phyloP scores from a whole-genome alignment of 768 basidiomycete species.

The Tylopilus felleus region DNA sequence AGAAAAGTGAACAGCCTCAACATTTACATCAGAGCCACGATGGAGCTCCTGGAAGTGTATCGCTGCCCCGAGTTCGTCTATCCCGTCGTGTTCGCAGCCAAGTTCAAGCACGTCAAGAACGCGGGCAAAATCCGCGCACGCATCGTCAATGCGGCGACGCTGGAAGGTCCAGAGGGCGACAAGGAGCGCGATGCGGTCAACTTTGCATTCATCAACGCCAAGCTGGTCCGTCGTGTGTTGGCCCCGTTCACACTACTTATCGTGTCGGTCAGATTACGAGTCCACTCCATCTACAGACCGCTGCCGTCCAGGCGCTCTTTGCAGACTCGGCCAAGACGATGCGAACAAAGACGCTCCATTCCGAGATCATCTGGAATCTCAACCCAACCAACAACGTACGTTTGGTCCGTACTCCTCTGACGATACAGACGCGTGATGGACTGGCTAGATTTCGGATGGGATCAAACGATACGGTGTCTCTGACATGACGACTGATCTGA shows the following conservation, averaged over 20 bases:
- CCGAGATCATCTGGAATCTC: slow-evolving; percentile 84
- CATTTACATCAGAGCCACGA: slow-evolving; percentile 6
- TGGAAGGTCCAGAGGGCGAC: slow-evolving; percentile 59
- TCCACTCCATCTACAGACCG: slow-evolving; percentile 75
- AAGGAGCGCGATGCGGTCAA: slow-evolving; percentile 74
- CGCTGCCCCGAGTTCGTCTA: slow-evolving; percentile 50
- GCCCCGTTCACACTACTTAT: slow-evolving; percentile 1
- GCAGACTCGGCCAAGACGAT: slow-evolving; percentile 56
- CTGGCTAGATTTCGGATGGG: slow-evolving; percentile 76
- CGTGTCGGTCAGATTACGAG: slow-evolving; percentile 71
- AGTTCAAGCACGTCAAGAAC: slow-evolving; percentile 68
- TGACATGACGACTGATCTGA: slow-evolving; percentile 55
- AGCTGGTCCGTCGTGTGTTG: slow-evolving; percentile 56
- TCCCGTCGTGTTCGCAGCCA: slow-evolving; percentile 52
- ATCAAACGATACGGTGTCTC: slow-evolving; percentile 84
- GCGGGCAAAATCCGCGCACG: slow-evolving; percentile 55
- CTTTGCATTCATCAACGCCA: slow-evolving; percentile 88
- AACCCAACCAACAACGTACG: slow-evolving; percentile 85
- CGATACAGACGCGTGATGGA: neutral
- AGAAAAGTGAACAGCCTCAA: neutral
- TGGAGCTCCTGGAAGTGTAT: slow-evolving; percentile 51
- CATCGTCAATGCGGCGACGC: slow-evolving; percentile 66
- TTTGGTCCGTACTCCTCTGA: neutral
- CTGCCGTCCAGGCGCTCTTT: slow-evolving; percentile 77
- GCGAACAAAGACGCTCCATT: slow-evolving; percentile 84